These are phyloP conservation scores for sunflower (Helianthus annuus) DNA, from an alignment of 129 eudicot genomes.

Conservation along the genomic window DNA sequence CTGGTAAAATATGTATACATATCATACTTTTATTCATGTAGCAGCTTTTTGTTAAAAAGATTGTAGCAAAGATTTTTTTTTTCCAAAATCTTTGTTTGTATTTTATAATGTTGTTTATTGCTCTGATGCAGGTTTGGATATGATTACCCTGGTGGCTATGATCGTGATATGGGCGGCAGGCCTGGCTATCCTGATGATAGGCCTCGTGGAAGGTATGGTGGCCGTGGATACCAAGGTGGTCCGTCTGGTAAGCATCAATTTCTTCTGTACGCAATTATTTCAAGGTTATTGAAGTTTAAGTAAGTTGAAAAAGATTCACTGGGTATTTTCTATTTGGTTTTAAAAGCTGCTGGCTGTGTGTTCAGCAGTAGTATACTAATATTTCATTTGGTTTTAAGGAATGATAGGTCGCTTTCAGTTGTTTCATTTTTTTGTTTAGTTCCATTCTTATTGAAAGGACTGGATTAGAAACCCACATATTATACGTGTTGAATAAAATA, in stretches of 20 bases:
- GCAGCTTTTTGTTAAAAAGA: neutral
- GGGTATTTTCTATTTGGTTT: neutral
- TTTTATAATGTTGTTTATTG: slow-evolving; percentile 15
- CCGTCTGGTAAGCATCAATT: slow-evolving; percentile 51
- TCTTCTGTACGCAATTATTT: slow-evolving; percentile 22
- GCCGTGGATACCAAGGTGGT: slow-evolving; percentile 87
- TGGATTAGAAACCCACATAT: too few species aligned
- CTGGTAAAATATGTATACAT: neutral
- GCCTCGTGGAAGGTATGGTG: slow-evolving; percentile 82
- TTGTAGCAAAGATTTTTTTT: slow-evolving; percentile 3
- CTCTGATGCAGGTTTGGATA: slow-evolving; percentile 70
- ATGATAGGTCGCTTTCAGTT: neutral
- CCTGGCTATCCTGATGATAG: slow-evolving; percentile 88
- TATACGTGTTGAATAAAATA: too few species aligned
- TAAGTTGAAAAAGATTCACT: neutral
- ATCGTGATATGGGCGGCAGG: slow-evolving; percentile 82
- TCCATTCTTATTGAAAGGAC: neutral
- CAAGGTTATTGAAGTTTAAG: neutral
- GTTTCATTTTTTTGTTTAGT: neutral
- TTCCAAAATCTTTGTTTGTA: neutral
- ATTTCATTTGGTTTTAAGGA: slow-evolving; percentile 6
- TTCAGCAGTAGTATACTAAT: slow-evolving; percentile 8
- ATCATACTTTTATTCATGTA: neutral
- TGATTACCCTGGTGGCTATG: slow-evolving; percentile 83
- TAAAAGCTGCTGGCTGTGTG: slow-evolving; percentile 8